phyloP scores from a whole-genome alignment of 1,284 basidiomycete genomes.

The Ceraceosorus guamensis region DNA sequence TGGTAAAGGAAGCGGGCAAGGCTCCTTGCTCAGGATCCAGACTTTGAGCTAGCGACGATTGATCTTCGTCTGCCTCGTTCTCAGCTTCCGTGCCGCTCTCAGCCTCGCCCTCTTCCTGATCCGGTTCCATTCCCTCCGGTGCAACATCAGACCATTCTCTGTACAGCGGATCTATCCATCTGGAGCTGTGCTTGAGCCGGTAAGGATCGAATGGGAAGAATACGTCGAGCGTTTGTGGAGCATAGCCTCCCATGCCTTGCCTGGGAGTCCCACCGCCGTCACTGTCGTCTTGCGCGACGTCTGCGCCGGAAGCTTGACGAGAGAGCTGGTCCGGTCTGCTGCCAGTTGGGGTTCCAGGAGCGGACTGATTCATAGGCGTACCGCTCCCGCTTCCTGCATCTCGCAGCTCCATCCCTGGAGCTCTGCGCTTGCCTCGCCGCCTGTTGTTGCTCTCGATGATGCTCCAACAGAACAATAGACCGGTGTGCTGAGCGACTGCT shows the following conservation, averaged over 20 bases:
- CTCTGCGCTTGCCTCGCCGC: background rate
- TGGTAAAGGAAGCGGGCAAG: no score
- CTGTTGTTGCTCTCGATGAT: slow-evolving; percentile 72
- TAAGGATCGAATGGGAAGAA: slow-evolving; percentile 99
- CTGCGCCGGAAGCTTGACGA: background rate
- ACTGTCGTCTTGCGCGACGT: background rate
- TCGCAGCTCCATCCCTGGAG: background rate
- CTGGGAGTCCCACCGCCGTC: background rate
- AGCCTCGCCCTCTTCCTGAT: no score
- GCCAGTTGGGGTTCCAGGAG: background rate
- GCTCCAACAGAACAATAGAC: slow-evolving; percentile 90
- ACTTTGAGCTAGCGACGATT: no score
- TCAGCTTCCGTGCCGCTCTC: no score
- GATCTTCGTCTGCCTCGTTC: no score
- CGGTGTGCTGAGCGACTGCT: slow-evolving; percentile 79
- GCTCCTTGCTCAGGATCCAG: no score
- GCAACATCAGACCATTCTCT: slow-evolving; percentile 55
- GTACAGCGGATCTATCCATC: slow-evolving; percentile 54
- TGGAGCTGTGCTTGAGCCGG: slow-evolving; percentile 61
- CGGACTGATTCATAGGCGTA: background rate
- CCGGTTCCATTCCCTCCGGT: slow-evolving; percentile 12
- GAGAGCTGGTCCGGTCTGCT: background rate
- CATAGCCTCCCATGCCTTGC: background rate
- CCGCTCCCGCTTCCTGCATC: background rate
- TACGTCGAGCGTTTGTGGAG: slow-evolving; percentile 61